Base-by-base conservation (phyloP, 2,329 filamentous ascomycete genomes). In the Trichoderma atroviride region DNA sequence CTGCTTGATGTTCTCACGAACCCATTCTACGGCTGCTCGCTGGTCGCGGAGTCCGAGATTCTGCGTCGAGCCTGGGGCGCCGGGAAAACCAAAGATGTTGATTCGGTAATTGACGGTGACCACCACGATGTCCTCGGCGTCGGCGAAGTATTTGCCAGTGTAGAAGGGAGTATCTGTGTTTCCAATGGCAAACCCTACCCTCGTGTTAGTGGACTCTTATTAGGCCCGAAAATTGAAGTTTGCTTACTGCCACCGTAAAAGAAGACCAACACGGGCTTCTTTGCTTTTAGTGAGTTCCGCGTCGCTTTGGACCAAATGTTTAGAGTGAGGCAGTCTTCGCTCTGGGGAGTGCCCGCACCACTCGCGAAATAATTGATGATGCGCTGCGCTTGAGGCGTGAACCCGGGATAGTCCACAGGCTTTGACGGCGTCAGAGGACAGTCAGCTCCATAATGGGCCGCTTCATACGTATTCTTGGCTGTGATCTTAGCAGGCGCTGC, bases 41-140 rank as follows among this genome's bases (percentile, higher is more conserved):
- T 78, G 76, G 24, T 79, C 77, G 0, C 73, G 75, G 0, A 79
- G 68, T 1, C 77, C 76, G 0, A 76, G 59, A 37, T 79, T 79
- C 5, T 74, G 71, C 0, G 69, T 68, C 14, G 70, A 69, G 0
- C 70, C 74, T 0, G 78, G 74, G 0, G 74, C 75, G 4, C 78
- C 78, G 0, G 80, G 81, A 68, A 83, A 83, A 35, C 81, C 81
- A 53, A 83, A 81, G 69, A 83, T 77, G 68, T 79, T 80, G 53
- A 81, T 50, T 1, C 82, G 81, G 70, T 82, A 86, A 77, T 85
- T 85, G 68, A 85, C 75, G 0, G 81, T 81, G 1, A 86, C 80
- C 0, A 86, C 75, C 2, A 86, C 74, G 1, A 84, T 76, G 50
- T 84, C 82, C 62, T 85, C 75, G 0, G 80, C 74, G 4, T 78